Evolutionary conservation across 805 yeast genomes (phyloP).

Genomic region (Ogataea paraovalis): DNA sequence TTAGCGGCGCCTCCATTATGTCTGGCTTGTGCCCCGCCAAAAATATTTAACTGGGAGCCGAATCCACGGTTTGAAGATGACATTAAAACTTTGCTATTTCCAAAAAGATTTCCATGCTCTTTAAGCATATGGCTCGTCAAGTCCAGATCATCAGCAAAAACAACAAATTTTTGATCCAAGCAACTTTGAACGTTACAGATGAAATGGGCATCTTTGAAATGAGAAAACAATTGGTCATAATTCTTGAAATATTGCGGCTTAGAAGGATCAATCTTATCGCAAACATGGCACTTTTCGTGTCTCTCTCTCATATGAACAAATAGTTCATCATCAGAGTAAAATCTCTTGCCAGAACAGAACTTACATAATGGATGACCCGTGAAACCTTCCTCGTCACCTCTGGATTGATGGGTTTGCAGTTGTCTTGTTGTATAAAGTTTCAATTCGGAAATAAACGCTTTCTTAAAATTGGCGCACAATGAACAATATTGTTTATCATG

Average conservation of each 20-base stretch:
- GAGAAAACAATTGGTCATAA: constrained; percentile 70
- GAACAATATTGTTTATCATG: constrained; percentile 69
- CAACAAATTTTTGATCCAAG: constrained; percentile 86
- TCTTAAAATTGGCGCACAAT: constrained; percentile 73
- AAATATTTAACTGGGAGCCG: constrained; percentile 55
- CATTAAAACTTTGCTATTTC: constrained; percentile 40
- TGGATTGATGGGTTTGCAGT: constrained; percentile 63
- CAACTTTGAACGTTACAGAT: constrained; percentile 76
- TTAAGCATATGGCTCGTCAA: constrained; percentile 82
- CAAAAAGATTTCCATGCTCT: constrained; percentile 66
- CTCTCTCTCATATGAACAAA: constrained; percentile 73
- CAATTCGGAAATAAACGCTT: constrained; percentile 72
- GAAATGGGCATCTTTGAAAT: constrained; percentile 70
- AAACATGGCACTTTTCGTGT: constrained; percentile 88
- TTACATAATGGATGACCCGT: constrained; percentile 86
- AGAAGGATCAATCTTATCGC: constrained; percentile 63
- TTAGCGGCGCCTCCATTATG: constrained; percentile 16
- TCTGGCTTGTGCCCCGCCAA: constrained; percentile 27
- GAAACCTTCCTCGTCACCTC: constrained; percentile 77
- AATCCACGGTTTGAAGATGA: constrained; percentile 20
- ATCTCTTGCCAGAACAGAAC: constrained; percentile 69
- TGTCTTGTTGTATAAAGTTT: constrained; percentile 56
- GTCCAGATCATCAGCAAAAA: constrained; percentile 81
- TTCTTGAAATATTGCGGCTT: constrained; percentile 73
- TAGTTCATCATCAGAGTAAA: constrained; percentile 86